Conservation (phyloP, 345 rosid genomes). For the Citrus unshiu region DNA sequence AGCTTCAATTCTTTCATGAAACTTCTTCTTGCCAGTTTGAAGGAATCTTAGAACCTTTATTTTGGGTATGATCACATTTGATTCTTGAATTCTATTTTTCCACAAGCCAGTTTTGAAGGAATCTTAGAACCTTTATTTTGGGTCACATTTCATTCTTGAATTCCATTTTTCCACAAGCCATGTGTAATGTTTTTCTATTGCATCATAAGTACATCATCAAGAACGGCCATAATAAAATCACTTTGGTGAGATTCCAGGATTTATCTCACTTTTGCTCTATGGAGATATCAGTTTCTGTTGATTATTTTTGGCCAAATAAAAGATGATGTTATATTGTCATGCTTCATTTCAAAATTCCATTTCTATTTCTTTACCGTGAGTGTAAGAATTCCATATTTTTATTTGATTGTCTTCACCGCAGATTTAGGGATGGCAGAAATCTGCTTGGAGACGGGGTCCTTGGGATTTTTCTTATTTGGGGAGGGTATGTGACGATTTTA, state of each 20-base stretch:
- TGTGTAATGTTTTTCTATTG: background rate
- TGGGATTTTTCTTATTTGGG: too few species aligned
- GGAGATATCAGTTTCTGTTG: background rate
- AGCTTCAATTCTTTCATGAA: conserved; percentile 33
- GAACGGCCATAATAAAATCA: background rate
- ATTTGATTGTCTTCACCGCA: too few species aligned
- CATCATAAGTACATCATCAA: background rate
- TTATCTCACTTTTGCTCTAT: background rate
- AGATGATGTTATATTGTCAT: too few species aligned
- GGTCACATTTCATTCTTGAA: background rate
- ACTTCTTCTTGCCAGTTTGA: conserved; percentile 10
- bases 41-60: conserved; percentile 16
- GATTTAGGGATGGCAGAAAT: too few species aligned
- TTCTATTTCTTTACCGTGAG: too few species aligned
- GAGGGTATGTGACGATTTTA: too few species aligned
- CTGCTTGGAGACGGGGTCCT: accelerated
- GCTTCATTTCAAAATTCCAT: too few species aligned
- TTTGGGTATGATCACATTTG: background rate
- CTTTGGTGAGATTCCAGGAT: background rate
- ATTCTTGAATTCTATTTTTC: background rate
- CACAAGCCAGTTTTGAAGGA: conserved; percentile 1
- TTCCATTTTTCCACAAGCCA: background rate
- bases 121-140: conserved; percentile 4
- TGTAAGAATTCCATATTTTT: too few species aligned
- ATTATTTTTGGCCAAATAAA: too few species aligned